Evolutionary conservation across 108 stramenopile species (phyloP).

Genomic region (Schizochytrium sp.): DNA sequence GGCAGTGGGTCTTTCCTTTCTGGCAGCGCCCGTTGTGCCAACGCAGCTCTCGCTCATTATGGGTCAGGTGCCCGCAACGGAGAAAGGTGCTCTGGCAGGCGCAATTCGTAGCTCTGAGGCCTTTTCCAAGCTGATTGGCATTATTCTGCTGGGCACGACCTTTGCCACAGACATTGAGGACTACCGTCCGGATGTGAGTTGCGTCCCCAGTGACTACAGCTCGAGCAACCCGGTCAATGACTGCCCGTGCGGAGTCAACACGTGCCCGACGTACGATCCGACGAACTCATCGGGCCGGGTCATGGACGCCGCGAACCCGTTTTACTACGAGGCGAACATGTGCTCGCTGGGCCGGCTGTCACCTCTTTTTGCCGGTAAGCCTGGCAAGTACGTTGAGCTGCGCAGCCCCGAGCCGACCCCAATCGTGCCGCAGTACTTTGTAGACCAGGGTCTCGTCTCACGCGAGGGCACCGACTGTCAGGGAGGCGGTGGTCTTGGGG

Average conservation of each 20-base stretch:
- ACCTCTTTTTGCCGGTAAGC: neutral
- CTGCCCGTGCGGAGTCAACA: neutral
- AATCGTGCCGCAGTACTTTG: neutral
- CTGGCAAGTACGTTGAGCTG: neutral
- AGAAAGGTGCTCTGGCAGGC: neutral
- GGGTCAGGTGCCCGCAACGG: neutral
- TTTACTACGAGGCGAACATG: neutral
- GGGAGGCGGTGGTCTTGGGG: neutral
- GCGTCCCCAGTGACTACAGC: neutral
- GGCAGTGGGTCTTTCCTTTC: neutral
- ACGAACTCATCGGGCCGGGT: neutral
- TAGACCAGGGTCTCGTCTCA: neutral
- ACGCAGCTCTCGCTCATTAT: neutral
- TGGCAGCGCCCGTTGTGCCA: neutral
- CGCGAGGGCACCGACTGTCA: neutral
- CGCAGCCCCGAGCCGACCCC: neutral
- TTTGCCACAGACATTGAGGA: neutral
- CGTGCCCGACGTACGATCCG: neutral
- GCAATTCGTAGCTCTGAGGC: constrained; percentile 9
- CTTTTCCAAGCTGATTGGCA: neutral
- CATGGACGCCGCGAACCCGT: neutral
- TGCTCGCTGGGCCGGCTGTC: neutral
- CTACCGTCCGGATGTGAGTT: neutral
- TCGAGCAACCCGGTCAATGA: neutral
- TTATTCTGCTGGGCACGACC: neutral